Percentiles rank a stretch among this genome's conserved stretches.
Conservation (phyloP, 1,284 basidiomycete genomes). For the Ganoderma boninense region DNA sequence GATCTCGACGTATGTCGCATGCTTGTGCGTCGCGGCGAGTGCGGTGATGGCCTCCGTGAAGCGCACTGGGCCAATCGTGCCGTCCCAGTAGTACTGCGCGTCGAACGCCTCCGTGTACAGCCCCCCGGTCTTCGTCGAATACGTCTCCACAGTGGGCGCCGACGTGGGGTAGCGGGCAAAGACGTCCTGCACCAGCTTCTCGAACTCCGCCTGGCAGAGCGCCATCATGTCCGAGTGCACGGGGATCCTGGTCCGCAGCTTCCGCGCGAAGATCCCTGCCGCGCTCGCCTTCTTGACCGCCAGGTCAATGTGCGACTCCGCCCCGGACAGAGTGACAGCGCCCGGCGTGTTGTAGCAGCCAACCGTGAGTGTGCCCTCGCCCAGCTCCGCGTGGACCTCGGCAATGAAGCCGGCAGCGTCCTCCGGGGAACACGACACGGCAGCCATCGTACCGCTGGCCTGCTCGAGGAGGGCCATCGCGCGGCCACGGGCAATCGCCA, state of each 20-base stretch:
- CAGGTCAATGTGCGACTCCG: constrained; percentile 37
- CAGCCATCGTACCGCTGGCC: constrained; percentile 51
- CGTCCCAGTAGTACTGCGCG: constrained; percentile 47
- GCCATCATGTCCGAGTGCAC: constrained; percentile 48
- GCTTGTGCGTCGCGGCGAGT: constrained; percentile 30
- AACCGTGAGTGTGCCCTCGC: constrained; percentile 40
- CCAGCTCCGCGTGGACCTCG: constrained; percentile 20
- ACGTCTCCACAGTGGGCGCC: constrained; percentile 31
- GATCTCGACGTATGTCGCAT: constrained; percentile 22
- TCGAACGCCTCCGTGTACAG: constrained; percentile 29
- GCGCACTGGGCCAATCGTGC: constrained; percentile 42
- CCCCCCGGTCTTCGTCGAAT: constrained; percentile 39
- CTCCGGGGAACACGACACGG: constrained; percentile 44
- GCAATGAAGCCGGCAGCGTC: constrained; percentile 38
- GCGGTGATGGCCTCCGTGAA: constrained; percentile 40
- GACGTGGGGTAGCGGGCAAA: constrained; percentile 37
- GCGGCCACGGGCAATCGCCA: constrained; percentile 48
- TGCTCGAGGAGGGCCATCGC: constrained; percentile 46
- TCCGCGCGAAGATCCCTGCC: constrained; percentile 43
- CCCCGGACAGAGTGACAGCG: constrained; percentile 47
- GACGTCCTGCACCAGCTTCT: constrained; percentile 33
- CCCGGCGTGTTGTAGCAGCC: constrained; percentile 49
- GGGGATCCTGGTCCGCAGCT: constrained; percentile 42
- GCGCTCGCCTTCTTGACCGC: constrained; percentile 39
- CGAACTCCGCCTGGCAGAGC: constrained; percentile 39